Evolutionary conservation across 108 stramenopile species (phyloP), one percentile per base, ranked within the genome.

Genomic region (Cyclotella kingstonii): DNA sequence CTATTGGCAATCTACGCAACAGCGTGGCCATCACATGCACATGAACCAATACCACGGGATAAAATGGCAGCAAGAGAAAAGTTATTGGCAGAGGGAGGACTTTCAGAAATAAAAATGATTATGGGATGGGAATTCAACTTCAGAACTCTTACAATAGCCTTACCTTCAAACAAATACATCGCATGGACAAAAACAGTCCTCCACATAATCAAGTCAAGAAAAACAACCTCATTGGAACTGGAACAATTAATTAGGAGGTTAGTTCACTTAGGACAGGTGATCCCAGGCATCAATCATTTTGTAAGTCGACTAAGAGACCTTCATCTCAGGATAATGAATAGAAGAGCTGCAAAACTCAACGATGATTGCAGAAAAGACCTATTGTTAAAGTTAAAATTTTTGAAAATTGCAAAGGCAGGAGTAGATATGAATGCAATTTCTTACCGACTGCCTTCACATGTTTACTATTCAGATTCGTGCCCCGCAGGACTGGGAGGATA

Each of bases 401-500:
- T 69, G 5, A 33, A 59, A 6, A 42, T 5, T 15, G 50, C 63
- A 28, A 36, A 40, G 7, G 6, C 46, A 7, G 65, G 73, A 14
- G 28, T 74, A 2, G 35, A 50, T 36, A 56, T 74, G 38, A 74
- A 74, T 31, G 3, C 0, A 0, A 38, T 74, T 14, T 42, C 48
- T n/a, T 74, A 23, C 57, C 0, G 47, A 10, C 1, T 14, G 26
- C 73, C 73, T 22, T 27, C 35, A 0, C 30, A 48, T 40, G 52
- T 31, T 15, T 74, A 66, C 31, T 0, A 65, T 0, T 67, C 48
- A 0, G 73, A 74, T 27, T 59, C 58, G 0, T 74, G 73, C 29
- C 73, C 73, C 2, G 9, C 0, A 2, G 73, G 73, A 0, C 31
- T 74, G 2, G 65, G 65, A 5, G 65, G 73, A 0, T 61, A 67